Evolutionary conservation across 768 basidiomycete species (phyloP).

Genomic region (Boletus tomentosulus): DNA sequence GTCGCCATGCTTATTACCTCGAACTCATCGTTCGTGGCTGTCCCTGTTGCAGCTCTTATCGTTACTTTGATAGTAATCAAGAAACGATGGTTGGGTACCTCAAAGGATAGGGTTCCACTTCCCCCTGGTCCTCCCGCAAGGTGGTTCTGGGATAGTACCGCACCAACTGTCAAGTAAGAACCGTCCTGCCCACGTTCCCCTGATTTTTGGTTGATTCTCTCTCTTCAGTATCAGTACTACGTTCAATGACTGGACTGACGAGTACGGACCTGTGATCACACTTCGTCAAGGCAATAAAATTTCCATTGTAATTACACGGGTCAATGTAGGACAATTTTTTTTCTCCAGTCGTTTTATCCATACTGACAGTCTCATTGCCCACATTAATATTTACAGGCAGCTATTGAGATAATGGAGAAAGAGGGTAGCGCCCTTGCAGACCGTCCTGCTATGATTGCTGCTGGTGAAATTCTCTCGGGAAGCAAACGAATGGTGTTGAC

Average conservation of each 20-base stretch:
- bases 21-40: not conserved
- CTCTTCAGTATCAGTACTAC: constrained; percentile 16
- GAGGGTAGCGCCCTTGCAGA: constrained; percentile 50
- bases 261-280: constrained; percentile 57
- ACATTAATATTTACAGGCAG: constrained; percentile 34
- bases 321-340: constrained; percentile 10
- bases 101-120: not conserved
- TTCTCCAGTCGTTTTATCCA: not conserved
- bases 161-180: not conserved
- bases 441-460: constrained; percentile 49
- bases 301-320: constrained; percentile 16
- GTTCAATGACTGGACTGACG: constrained; percentile 49
- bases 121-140: not conserved
- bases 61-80: not conserved
- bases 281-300: constrained; percentile 42
- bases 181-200: too few species aligned
- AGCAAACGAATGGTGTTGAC: constrained; percentile 50
- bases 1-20: not conserved
- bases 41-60: not conserved
- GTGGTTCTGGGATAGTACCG: not conserved
- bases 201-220: not conserved
- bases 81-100: not conserved
- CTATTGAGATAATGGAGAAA: constrained; percentile 59
- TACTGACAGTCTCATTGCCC: not conserved
- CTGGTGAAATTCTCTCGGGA: constrained; percentile 50